Conservation (phyloP, 306 rosid genomes). For the Begonia fuchsioides region DNA sequence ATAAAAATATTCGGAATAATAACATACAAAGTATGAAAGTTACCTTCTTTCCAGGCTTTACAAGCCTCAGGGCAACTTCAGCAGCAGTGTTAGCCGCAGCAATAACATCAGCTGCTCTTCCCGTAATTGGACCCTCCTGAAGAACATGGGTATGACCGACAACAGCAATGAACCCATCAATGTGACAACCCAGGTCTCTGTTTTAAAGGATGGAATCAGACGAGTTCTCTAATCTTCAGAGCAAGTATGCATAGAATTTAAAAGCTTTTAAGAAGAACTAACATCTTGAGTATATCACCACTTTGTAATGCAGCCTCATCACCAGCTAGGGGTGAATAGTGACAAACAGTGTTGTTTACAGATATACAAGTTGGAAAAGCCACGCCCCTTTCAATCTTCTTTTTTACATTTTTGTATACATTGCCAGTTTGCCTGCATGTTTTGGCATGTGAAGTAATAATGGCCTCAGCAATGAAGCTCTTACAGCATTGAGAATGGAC, state of each 20-base stretch:
- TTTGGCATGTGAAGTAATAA: too few species aligned
- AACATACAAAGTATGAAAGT: neutral
- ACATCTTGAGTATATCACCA: constrained; percentile 80
- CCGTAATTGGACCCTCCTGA: constrained; percentile 54
- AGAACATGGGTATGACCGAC: constrained; percentile 88
- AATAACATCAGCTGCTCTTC: constrained; percentile 80
- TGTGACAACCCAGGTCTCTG: constrained; percentile 93
- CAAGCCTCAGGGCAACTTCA: constrained; percentile 90
- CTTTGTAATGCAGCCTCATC: constrained; percentile 71
- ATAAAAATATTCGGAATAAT: too few species aligned
- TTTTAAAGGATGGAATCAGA: constrained; percentile 2
- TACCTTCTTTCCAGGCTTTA: constrained; percentile 85
- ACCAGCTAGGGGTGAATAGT: constrained; percentile 81
- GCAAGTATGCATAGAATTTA: neutral
- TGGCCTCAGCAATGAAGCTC: too few species aligned
- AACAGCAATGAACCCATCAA: constrained; percentile 79
- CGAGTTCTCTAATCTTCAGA: neutral
- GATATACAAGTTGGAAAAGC: constrained; percentile 92
- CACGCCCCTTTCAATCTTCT: constrained; percentile 87
- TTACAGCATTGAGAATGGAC: neutral
- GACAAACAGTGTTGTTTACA: constrained; percentile 75
- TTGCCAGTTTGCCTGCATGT: constrained; percentile 57
- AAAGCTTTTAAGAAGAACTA: constrained; percentile 15
- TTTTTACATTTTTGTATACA: constrained; percentile 66
- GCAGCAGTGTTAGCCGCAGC: constrained; percentile 96